Percentiles rank a stretch among this genome's conserved stretches.
Conservation (phyloP, 306 rosid species). For the Cucurbita maxima region DNA sequence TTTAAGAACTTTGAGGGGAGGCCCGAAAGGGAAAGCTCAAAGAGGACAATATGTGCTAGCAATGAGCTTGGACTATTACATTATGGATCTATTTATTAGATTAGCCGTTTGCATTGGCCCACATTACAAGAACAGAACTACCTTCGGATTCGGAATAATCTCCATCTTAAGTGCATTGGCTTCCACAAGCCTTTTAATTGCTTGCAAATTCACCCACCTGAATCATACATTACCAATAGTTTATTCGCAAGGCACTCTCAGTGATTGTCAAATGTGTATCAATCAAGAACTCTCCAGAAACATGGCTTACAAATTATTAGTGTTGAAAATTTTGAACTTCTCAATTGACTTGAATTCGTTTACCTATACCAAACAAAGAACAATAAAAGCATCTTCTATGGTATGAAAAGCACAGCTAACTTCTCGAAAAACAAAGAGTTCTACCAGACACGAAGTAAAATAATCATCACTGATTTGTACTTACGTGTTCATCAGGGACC, state of each 20-base stretch:
- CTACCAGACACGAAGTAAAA: background rate
- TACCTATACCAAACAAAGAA: conserved; percentile 43
- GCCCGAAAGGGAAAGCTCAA: too few relatives aligned
- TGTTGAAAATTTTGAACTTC: conserved; percentile 97
- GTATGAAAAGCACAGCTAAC: background rate
- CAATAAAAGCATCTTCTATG: background rate
- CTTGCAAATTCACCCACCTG: conserved; percentile 89
- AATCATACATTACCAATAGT: conserved; percentile 18
- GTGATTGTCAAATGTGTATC: background rate
- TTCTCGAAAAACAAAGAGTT: conserved; percentile 5
- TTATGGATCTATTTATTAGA: too few relatives aligned
- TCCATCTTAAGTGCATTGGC: conserved; percentile 92
- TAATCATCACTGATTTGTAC: conserved; percentile 10
- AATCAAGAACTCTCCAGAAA: conserved; percentile 6
- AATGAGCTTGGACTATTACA: too few relatives aligned
- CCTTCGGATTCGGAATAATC: conserved; percentile 98
- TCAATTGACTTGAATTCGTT: conserved; percentile 90
- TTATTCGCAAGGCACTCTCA: background rate
- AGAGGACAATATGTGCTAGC: too few relatives aligned
- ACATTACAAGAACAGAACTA: conserved; percentile 11
- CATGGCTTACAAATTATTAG: conserved; percentile 74
- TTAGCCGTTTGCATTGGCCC: background rate
- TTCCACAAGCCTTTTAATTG: conserved; percentile 83
- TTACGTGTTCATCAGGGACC: conserved; percentile 88
- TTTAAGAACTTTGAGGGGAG: too few relatives aligned